These are phyloP conservation scores for Leishmania aethiopica DNA, from an alignment of 208 protist genomes.

Conservation along the genomic window DNA sequence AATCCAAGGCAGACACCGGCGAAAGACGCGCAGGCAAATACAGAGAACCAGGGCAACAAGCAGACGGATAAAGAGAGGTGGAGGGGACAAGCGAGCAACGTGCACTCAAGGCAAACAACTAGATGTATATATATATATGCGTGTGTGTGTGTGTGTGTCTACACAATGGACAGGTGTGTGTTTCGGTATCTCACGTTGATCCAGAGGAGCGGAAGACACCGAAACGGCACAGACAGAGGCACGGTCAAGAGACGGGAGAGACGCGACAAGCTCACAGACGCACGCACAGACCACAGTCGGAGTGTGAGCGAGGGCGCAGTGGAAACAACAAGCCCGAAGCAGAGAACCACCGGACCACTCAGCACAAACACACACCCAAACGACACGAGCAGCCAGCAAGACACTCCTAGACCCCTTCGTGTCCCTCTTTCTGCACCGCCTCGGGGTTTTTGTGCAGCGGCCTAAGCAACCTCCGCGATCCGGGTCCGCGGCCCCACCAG, in stretches of 20 bases:
- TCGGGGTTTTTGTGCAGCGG: too few relatives aligned
- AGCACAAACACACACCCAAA: neutral
- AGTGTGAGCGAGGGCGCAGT: neutral
- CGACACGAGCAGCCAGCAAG: neutral
- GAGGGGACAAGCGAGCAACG: neutral
- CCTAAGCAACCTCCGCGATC: too few relatives aligned
- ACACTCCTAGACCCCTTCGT: too few relatives aligned
- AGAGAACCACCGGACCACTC: neutral
- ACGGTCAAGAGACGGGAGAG: neutral
- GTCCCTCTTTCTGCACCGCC: too few relatives aligned
- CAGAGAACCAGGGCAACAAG: neutral
- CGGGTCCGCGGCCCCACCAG: neutral
- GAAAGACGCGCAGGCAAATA: neutral
- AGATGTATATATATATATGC: neutral
- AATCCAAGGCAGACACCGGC: neutral
- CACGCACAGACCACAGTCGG: neutral
- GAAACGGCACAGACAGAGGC: neutral
- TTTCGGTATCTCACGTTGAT: neutral
- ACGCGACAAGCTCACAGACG: neutral
- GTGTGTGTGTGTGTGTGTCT: neutral
- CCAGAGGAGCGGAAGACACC: neutral
- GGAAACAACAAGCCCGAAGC: neutral
- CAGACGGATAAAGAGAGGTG: neutral
- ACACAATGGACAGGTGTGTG: neutral
- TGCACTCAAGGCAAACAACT: neutral